Percentiles rank a stretch among this genome's conserved stretches.
phyloP scores from a whole-genome alignment of 2,329 filamentous ascomycete species.

The Zymoseptoria passerinii region DNA sequence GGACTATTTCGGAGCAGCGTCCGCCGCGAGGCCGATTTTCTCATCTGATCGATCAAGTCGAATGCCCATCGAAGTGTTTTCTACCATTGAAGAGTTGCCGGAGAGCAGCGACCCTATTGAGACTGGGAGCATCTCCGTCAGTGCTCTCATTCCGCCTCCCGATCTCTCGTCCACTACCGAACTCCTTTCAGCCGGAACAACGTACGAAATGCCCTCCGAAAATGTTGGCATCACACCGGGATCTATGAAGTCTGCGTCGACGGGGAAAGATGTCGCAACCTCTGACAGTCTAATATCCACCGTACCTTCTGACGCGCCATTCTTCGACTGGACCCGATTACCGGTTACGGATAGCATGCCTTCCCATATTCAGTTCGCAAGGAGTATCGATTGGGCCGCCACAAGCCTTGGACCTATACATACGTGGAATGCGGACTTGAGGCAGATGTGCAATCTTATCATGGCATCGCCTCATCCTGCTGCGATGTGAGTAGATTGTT shows the following conservation, averaged over 20 bases:
- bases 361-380: slow-evolving; percentile 63
- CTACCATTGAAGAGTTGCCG: slow-evolving; percentile 18
- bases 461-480: slow-evolving; percentile 63
- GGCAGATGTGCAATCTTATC: slow-evolving; percentile 72
- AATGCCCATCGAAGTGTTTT: slow-evolving; percentile 12
- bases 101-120: background rate
- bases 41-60: slow-evolving; percentile 8
- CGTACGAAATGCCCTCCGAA: slow-evolving; percentile 20
- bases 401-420: slow-evolving; percentile 70
- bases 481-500: slow-evolving; percentile 17
- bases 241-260: slow-evolving; percentile 8
- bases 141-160: background rate
- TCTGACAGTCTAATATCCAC: slow-evolving; percentile 22
- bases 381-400: slow-evolving; percentile 62
- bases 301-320: slow-evolving; percentile 33
- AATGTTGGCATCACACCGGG: slow-evolving; percentile 9
- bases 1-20: slow-evolving; percentile 23
- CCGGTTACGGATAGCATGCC: slow-evolving; percentile 56
- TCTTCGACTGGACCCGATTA: slow-evolving; percentile 76
- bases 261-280: slow-evolving; percentile 6
- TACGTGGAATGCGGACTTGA: slow-evolving; percentile 60
- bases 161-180: slow-evolving; percentile 17
- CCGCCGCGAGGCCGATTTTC: slow-evolving; percentile 2
- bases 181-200: slow-evolving; percentile 16
- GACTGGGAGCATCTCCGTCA: background rate